Evolutionary conservation across 148 eudicot genomes (phyloP), one percentile per base, ranked within the genome.

Genomic region (Silene conica): DNA sequence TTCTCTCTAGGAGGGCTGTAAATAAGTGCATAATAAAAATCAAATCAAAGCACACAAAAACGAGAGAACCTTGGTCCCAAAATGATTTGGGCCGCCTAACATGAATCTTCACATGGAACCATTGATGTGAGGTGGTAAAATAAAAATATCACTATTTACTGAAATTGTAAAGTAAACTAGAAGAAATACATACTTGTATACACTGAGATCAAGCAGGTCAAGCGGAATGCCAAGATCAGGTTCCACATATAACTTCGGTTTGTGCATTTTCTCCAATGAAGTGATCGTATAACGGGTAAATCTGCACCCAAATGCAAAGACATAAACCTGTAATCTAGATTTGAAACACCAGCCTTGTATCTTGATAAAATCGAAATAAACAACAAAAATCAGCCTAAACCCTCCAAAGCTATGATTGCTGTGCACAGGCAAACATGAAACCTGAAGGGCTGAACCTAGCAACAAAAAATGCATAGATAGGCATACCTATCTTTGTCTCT

Each of bases 141-240:
- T 26, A 66, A 23, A 54, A 63, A 34, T 3, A 15, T 34, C 3
- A 67, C 72, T 22, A 69, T 20, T 22, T 69, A 50, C 43, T 50
- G 61, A 28, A 73, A 56, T 61, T 43, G 41, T 64, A 55, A 34
- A 70, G 28, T 9, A 21, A 50, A 26, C 38, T 52, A 61, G 43
- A 55, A 28, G 34, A 41, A 80, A 82, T 74, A 70, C 12, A 65
- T 90, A 95, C 97, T 87, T 90, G 96, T 92, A 95, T 18, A 92
- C 90, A 77, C 98, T 92, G 78, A 95, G 92, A 83, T 95, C 98
- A 83, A 95, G 98, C 70, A 95, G 91, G 81, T 95, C 98, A 77
- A 95, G 93, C 0, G 98, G 97, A 78, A 95, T 95, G 83, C 98
- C 98, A 79, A 95, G 96, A 84, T 95, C 97, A 57, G 89, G 89